A percentile compares a stretch with the other conserved stretches of the same genome.
phyloP scores from a whole-genome alignment of 73 alveolate genomes.

The Strombidium stylifer region DNA sequence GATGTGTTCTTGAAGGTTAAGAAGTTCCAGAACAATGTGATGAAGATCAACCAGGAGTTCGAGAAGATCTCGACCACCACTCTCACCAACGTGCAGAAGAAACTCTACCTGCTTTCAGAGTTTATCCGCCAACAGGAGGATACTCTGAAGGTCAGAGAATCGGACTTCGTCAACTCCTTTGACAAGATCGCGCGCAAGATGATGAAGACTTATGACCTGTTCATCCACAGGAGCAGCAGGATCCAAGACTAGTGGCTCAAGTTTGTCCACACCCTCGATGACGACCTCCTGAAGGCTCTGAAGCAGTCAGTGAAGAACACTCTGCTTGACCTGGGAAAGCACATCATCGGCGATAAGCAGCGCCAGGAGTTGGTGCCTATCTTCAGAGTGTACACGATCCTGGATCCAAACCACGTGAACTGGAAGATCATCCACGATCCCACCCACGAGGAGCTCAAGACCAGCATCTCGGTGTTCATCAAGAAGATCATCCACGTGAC shows the following conservation, averaged over 20 bases:
- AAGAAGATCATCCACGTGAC: constrained; percentile 49
- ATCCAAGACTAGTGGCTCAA: constrained; percentile 67
- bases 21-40: constrained; percentile 73
- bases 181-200: constrained; percentile 67
- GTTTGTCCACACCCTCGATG: constrained; percentile 68
- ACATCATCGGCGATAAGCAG: constrained; percentile 73
- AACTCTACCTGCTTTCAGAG: constrained; percentile 59
- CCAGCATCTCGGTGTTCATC: constrained; percentile 44
- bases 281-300: constrained; percentile 79
- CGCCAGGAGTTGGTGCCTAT: constrained; percentile 57
- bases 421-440: constrained; percentile 71
- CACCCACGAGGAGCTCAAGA: constrained; percentile 63
- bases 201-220: constrained; percentile 80
- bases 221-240: constrained; percentile 61
- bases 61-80: constrained; percentile 68
- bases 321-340: constrained; percentile 78
- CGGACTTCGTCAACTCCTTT: constrained; percentile 53
- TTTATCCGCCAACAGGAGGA: constrained; percentile 79
- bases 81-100: constrained; percentile 67
- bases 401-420: constrained; percentile 22
- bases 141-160: constrained; percentile 57
- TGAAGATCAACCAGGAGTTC: constrained; percentile 65
- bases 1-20: constrained; percentile 81
- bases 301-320: constrained; percentile 91
- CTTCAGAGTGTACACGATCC: constrained; percentile 51